Base-by-base conservation (phyloP, 495 filamentous ascomycete species). In the Hypoxylon lienhwacheense region DNA sequence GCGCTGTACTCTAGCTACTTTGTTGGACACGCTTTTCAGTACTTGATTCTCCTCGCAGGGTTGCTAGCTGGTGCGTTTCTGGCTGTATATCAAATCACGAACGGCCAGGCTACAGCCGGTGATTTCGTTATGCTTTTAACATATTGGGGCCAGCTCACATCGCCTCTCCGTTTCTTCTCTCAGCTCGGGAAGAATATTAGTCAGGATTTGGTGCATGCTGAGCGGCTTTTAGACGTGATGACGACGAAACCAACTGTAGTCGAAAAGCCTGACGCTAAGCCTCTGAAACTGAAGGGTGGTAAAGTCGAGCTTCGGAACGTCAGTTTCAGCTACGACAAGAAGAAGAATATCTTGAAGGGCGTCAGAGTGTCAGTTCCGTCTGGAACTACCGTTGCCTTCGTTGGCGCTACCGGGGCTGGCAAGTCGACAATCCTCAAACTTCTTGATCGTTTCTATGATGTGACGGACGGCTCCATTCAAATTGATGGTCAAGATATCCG, bases 371-470 rank as follows among this genome's bases (percentile, higher is more conserved):
- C 65, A 32, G 81, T 77, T 35, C 68, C 70, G 5, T 68, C 79
- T 1, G 88, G 88, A 11, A 75, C 78, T 46, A 89, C 85, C 5
- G 76, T 87, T 8, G 88, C 87, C 5, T 77, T 91, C 12, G 88
- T 91, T n/a, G 89, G 88, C 1, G 79, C 82, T 54, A 88, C 85
- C 2, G 88, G 88, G 15, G 80, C 80, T 17, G 88, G 88, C 14
- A 93, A 91, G 61, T 86, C 87, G 2, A 89, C 87, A 2, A 83
- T 89, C 29, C 71, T 90, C 34, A 86, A 88, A 55, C 76, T 91
- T 5, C 76, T 91, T 12, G 75, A 81, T 51, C 77, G 88, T 0
- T 85, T 86, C 64, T 91, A 88, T 69, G 85, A 91, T 56, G 77
- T 85, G 2, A 77, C 72, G 3, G 61, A 63, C 8, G 88, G 88